Base-by-base conservation (phyloP, 2,329 filamentous ascomycete species). In the Leptoxyphium fumago region DNA sequence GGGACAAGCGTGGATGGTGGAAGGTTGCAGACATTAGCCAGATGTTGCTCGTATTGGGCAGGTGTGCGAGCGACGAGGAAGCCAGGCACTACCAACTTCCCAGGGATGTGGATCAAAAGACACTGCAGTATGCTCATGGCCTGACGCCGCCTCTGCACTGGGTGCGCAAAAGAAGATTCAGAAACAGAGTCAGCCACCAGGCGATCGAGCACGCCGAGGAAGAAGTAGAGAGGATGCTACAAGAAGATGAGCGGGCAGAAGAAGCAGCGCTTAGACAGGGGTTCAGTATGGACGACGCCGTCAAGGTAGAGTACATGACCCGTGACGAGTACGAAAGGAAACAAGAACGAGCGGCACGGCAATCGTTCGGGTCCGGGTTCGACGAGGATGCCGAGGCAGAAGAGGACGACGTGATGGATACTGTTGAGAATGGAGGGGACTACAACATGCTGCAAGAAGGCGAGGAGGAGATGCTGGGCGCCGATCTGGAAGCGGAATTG, bases 21-120 rank as follows among this genome's bases (percentile, higher is more conserved):
- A 94, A 94, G 66, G 83, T 84, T 8, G 82, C 84, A 29, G 87
- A 94, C 57, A 77, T 94, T 29, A 86, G 82, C 52, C 86, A 94
- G 66, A 93, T 94, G 83, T 73, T 94, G 30, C 67, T 93, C 7
- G 83, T 89, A 1, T 75, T 87, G 46, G 80, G 82, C 8, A 69
- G 64, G 29, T 80, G 89, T 14, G 66, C 70, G 40, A 79, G 64
- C 58, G 61, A 75, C 58, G 66, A 70, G 2, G 65, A 70, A 44
- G 68, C 67, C 2, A 69, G 64, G 49, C 61, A 61, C 41, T 62
- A 55, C 43, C 73, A 80, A n/a, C 67, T 93, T 11, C 87, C 87
- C 1, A 63, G 70, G 43, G 81, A 86, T 54, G 72, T 93, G 42
- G 75, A 85, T 63, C 60, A 79, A 65, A 69, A 72, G 46, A 75